Evolutionary conservation across 148 eudicot species (phyloP).

Genomic region (Nepenthes gracilis): DNA sequence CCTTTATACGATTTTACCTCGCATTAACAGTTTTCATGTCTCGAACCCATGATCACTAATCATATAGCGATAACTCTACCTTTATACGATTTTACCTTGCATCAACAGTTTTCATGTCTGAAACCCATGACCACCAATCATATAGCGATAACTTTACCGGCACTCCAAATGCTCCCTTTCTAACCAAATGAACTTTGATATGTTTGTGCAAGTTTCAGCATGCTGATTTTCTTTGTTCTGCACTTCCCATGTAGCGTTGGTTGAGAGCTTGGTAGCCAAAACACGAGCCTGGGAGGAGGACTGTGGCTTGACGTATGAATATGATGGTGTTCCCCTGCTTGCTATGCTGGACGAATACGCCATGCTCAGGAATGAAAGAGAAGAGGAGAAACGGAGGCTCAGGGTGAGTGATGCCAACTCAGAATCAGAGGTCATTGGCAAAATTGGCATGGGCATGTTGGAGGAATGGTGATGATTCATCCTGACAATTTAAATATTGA

Average conservation of each 20-base stretch:
- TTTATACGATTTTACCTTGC: background rate
- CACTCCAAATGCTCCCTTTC: no score
- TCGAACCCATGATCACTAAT: no score
- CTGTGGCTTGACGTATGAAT: slow-evolving; percentile 55
- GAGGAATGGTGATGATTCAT: no score
- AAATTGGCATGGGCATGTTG: no score
- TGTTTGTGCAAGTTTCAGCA: background rate
- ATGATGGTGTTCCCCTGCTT: slow-evolving; percentile 96
- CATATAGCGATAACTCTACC: background rate
- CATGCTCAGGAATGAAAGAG: slow-evolving; percentile 93
- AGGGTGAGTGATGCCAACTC: slow-evolving; percentile 41
- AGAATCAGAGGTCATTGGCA: no score
- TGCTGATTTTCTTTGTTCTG: background rate
- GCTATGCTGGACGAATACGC: slow-evolving; percentile 96
- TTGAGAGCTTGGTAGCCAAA: slow-evolving; percentile 80
- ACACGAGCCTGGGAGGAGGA: slow-evolving; percentile 95
- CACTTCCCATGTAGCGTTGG: slow-evolving; percentile 56
- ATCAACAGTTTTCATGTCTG: no score
- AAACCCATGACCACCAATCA: no score
- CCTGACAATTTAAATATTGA: no score
- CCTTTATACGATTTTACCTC: background rate
- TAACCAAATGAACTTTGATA: no score
- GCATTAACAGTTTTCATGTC: no score
- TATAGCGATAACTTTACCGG: background rate
- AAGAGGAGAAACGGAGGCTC: slow-evolving; percentile 88